Evolutionary conservation across 2,329 filamentous ascomycete species (phyloP).

Genomic region (Epichloe glyceriae): DNA sequence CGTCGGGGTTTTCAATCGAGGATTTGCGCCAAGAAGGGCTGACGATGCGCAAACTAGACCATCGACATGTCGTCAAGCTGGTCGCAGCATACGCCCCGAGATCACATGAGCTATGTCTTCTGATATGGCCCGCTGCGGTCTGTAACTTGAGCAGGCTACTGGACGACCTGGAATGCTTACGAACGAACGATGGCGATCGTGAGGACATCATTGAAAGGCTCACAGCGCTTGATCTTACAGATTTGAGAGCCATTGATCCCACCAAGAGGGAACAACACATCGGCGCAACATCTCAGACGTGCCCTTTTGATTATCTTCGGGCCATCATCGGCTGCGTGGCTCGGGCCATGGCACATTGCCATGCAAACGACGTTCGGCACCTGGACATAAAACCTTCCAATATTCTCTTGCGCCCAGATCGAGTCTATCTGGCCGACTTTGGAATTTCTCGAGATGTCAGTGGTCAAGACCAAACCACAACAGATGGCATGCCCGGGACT

Average conservation of each 20-base stretch:
- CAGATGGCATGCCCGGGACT: slow-evolving; percentile 27
- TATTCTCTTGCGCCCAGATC: slow-evolving; percentile 30
- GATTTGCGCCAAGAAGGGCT: slow-evolving; percentile 31
- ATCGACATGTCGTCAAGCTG: slow-evolving; percentile 34
- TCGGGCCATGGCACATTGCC: slow-evolving; percentile 29
- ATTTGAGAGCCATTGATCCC: slow-evolving; percentile 23
- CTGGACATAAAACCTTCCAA: slow-evolving; percentile 36
- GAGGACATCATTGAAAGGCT: slow-evolving; percentile 28
- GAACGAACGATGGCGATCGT: slow-evolving; percentile 24
- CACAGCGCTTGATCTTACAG: slow-evolving; percentile 23
- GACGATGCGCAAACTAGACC: slow-evolving; percentile 33
- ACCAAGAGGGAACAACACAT: slow-evolving; percentile 10
- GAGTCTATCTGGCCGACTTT: slow-evolving; percentile 36
- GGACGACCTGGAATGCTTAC: slow-evolving; percentile 28
- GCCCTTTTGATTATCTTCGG: slow-evolving; percentile 28
- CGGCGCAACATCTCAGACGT: slow-evolving; percentile 13
- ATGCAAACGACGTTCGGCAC: slow-evolving; percentile 29
- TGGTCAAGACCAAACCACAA: slow-evolving; percentile 31
- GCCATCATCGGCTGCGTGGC: slow-evolving; percentile 31
- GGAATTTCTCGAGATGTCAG: slow-evolving; percentile 35
- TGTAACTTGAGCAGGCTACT: slow-evolving; percentile 31
- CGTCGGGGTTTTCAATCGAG: slow-evolving; percentile 26
- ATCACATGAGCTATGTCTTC: slow-evolving; percentile 27
- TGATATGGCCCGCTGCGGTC: slow-evolving; percentile 34
- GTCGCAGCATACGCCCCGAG: slow-evolving; percentile 32